phyloP scores from a whole-genome alignment of 164 flowering plant genomes.

The Stephania yunnanensis region DNA sequence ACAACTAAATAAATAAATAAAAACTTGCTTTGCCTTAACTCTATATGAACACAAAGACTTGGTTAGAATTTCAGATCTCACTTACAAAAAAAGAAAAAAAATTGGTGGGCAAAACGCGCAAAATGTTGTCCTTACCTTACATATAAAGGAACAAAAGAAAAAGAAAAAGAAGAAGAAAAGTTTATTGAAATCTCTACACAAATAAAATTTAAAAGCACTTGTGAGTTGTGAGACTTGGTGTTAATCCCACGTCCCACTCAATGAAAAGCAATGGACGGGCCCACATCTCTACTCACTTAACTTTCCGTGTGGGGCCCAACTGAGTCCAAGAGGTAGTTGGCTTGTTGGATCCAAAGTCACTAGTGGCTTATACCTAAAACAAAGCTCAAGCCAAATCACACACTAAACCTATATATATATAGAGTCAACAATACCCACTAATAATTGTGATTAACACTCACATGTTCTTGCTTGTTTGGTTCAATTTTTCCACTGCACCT shows the following conservation, averaged over 20 bases:
- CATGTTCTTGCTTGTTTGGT: not conserved
- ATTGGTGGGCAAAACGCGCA: not conserved
- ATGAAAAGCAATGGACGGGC: not conserved
- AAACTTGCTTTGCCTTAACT: no score
- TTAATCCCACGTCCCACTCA: not conserved
- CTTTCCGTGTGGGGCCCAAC: not conserved
- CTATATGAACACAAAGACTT: no score
- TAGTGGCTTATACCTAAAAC: not conserved
- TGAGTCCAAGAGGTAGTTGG: not conserved
- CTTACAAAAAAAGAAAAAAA: not conserved
- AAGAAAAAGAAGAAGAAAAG: no score
- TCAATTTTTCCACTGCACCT: not conserved
- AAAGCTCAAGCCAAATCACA: no score
- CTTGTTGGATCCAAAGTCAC: not conserved
- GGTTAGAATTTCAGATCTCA: not conserved
- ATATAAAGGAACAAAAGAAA: not conserved
- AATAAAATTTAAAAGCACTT: not conserved
- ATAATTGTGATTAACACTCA: not conserved
- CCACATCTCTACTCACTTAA: not conserved
- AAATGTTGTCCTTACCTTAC: not conserved
- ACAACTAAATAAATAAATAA: no score
- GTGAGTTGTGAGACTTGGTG: not conserved
- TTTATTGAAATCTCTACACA: no score
- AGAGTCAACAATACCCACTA: not conserved
- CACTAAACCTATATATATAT: no score